A percentile compares a stretch with the other conserved stretches of the same genome.
Conservation (phyloP, 495 filamentous ascomycete species). For the Penicillium riverlandense region DNA sequence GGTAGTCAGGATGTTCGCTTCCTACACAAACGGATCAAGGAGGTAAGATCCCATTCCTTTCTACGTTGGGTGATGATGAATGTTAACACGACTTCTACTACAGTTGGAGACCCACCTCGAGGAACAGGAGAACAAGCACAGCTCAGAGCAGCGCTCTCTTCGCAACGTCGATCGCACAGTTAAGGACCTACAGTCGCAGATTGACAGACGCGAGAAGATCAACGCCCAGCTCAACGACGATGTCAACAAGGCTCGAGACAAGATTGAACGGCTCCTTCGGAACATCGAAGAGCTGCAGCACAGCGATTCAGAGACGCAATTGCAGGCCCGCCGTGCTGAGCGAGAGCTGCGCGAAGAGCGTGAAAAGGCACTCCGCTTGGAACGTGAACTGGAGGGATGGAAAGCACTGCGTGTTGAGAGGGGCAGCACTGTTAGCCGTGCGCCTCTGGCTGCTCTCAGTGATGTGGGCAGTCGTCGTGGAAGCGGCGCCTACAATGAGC, state of each 20-base stretch:
- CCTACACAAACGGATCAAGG: conserved; percentile 89
- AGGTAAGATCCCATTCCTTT: conserved; percentile 50
- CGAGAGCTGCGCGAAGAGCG: conserved; percentile 84
- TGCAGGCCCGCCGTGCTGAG: conserved; percentile 75
- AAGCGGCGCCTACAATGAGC: conserved; percentile 32
- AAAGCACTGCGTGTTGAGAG: conserved; percentile 66
- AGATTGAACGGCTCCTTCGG: conserved; percentile 76
- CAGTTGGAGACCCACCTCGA: conserved; percentile 93
- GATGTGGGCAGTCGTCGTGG: conserved; percentile 34
- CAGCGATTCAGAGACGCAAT: conserved; percentile 70
- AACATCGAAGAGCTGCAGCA: conserved; percentile 92
- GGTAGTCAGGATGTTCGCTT: conserved; percentile 94
- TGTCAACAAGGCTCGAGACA: conserved; percentile 74
- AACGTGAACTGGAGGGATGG: conserved; percentile 83
- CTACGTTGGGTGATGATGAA: too few species aligned
- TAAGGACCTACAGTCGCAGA: conserved; percentile 85
- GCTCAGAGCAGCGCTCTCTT: conserved; percentile 72
- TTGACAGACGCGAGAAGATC: conserved; percentile 85
- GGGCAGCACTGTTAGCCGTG: conserved; percentile 27
- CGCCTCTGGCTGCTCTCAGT: conserved; percentile 25
- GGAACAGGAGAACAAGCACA: conserved; percentile 67
- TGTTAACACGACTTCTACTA: conserved; percentile 9
- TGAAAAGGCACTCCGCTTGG: conserved; percentile 73
- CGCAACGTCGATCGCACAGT: conserved; percentile 94
- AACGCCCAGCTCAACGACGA: conserved; percentile 75